Evolutionary conservation across 208 protist species (phyloP).

Genomic region (Endotrypanum monterogeii): DNA sequence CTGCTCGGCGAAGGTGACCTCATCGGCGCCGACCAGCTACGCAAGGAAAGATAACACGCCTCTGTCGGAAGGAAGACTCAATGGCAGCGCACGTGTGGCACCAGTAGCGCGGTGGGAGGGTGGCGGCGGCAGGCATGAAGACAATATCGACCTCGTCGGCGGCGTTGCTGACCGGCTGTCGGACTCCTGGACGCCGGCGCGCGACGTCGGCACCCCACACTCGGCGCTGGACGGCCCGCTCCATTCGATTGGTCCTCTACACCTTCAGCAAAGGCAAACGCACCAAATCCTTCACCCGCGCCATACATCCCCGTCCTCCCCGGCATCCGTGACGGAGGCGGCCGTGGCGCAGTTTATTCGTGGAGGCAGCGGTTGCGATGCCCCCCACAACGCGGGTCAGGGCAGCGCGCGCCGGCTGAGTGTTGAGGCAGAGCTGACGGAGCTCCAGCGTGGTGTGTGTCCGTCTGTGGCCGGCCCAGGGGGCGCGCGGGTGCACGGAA

Average conservation of each 20-base stretch:
- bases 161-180: background rate
- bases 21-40: constrained; percentile 12
- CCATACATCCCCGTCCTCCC: background rate
- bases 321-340: constrained; percentile 1
- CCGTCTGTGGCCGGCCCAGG: background rate
- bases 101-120: constrained; percentile 1
- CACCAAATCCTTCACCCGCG: constrained; percentile 3
- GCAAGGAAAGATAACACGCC: background rate
- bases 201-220: constrained; percentile 5
- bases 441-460: constrained; percentile 18
- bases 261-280: constrained; percentile 12
- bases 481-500: background rate
- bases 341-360: constrained; percentile 15
- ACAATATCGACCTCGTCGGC: background rate
- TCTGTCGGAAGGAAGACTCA: background rate
- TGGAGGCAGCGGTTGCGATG: background rate
- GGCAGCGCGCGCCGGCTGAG: constrained; percentile 19
- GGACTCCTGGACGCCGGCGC: constrained; percentile 15
- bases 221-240: background rate
- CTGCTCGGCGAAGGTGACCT: background rate
- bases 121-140: background rate
- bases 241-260: background rate
- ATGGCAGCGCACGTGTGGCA: constrained; percentile 5
- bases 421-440: constrained; percentile 26
- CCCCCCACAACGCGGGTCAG: constrained; percentile 6